Conservation (phyloP, 129 eudicot species). For the Arctium lappa region DNA sequence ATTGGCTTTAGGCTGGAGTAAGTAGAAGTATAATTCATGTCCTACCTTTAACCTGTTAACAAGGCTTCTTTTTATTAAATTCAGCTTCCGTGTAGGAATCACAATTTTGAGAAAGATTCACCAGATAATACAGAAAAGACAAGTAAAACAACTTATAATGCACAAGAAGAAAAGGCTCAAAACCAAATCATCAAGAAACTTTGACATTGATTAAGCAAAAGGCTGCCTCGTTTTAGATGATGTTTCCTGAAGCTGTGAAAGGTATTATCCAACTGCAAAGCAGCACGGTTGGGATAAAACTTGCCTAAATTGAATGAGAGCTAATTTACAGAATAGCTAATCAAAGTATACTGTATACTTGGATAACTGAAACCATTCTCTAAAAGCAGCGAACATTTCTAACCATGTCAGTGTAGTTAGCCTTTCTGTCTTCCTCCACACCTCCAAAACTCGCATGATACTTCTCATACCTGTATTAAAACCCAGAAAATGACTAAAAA, state of each 20-base stretch:
- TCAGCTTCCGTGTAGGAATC: not conserved
- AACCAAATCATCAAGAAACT: not conserved
- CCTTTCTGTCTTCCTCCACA: constrained; percentile 78
- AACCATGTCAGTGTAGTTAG: constrained; percentile 94
- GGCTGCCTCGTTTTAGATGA: not conserved
- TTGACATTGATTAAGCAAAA: not conserved
- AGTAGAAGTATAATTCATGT: not conserved
- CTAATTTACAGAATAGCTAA: not conserved
- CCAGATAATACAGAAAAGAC: not conserved
- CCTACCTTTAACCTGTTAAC: not conserved
- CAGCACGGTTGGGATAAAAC: not conserved
- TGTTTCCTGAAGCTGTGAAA: not conserved
- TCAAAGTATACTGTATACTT: not conserved
- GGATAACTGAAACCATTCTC: constrained; percentile 1
- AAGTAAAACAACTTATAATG: not conserved
- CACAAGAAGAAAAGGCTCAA: not conserved
- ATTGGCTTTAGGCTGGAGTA: not conserved
- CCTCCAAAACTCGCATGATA: constrained; percentile 87
- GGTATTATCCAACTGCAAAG: not conserved
- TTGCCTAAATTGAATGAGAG: not conserved
- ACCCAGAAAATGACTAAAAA: not conserved
- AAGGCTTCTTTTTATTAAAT: not conserved
- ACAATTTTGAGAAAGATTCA: not conserved
- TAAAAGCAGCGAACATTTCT: not conserved
- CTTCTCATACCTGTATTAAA: constrained; percentile 76